Base-by-base conservation (phyloP, 2,329 filamentous ascomycete species). In the Pseudogymnoascus sp. region DNA sequence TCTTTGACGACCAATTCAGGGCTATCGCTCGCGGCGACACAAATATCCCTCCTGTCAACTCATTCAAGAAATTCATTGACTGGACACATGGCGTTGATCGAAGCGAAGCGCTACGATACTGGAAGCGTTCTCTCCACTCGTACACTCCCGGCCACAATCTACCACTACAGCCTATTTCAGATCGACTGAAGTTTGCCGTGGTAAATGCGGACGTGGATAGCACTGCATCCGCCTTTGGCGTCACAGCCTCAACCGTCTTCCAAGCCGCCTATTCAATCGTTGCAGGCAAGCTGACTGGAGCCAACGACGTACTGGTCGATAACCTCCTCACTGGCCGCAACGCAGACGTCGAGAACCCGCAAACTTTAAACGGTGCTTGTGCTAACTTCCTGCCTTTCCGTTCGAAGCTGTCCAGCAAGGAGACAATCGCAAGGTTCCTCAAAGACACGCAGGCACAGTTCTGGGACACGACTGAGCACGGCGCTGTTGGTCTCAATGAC, bases 311-410 rank as follows among this genome's bases (percentile, higher is more conserved):
- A 19, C 62, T 65, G 10, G 74, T 73, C 60, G 75, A 77, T 67
- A 73, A 77, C 69, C 74, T 77, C 45, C 65, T 73, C 61, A 76
- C 72, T 1, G 76, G 76, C 16, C 75, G 76, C 64, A 77, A 77
- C 67, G 73, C 77, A 21, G 71, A 72, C 31, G 65, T 77, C 31
- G 68, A 67, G 34, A 68, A 76, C 61, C 74, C 76, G 4, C 75
- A 78, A 62, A 64, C 64, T 36, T 75, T 77, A 68, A 74, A 75
- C 66, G 76, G 76, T 19, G 75, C 71, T 1, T 71, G 71, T 48
- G 76, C 76, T 28, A 57, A 77, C 68, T 77, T 78, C 65, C 68
- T 77, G 8, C 75, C 75, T 1, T 66, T 76, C 60, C 71, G 73
- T n/a, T 66, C 67, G 2, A 25, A 31, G 2, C 61, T 74, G 28